Percentiles rank a stretch among this genome's conserved stretches.
phyloP scores from a whole-genome alignment of 73 alveolate species.

The Tetrahymena elliotti region DNA sequence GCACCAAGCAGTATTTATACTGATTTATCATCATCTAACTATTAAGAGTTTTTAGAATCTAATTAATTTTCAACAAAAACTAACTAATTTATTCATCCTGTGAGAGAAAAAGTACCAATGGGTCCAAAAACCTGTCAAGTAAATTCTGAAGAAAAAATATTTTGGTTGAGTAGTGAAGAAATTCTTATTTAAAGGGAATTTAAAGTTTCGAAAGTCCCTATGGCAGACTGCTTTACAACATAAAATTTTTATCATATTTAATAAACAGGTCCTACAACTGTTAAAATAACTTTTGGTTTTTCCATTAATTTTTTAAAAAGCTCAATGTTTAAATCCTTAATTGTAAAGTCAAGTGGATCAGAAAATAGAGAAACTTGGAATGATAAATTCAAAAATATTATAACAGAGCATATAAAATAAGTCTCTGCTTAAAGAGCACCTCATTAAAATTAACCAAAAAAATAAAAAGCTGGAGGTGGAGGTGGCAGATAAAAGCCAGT shows the following conservation, averaged over 20 bases:
- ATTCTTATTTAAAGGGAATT: not conserved
- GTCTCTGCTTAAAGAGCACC: not conserved
- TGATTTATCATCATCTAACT: not conserved
- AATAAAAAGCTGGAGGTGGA: not conserved
- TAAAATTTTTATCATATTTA: not conserved
- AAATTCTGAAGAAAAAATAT: not conserved
- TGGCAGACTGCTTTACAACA: not conserved
- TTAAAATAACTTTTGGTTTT: not conserved
- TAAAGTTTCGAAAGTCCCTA: not conserved
- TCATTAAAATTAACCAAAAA: not conserved
- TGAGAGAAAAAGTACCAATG: not conserved
- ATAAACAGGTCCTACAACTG: not conserved
- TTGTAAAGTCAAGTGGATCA: not conserved
- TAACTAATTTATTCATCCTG: not conserved
- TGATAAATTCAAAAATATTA: not conserved
- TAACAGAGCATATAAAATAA: not conserved
- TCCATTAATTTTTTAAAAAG: not conserved
- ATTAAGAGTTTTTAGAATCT: not conserved
- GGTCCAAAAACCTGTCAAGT: not conserved
- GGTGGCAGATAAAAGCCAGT: not conserved
- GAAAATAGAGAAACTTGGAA: not conserved
- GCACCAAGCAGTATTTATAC: not conserved
- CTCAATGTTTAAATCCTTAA: not conserved
- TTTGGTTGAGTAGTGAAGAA: not conserved
- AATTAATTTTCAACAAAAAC: not conserved